Evolutionary conservation across 148 eudicot genomes (phyloP).

Genomic region (Diospyros kaki): DNA sequence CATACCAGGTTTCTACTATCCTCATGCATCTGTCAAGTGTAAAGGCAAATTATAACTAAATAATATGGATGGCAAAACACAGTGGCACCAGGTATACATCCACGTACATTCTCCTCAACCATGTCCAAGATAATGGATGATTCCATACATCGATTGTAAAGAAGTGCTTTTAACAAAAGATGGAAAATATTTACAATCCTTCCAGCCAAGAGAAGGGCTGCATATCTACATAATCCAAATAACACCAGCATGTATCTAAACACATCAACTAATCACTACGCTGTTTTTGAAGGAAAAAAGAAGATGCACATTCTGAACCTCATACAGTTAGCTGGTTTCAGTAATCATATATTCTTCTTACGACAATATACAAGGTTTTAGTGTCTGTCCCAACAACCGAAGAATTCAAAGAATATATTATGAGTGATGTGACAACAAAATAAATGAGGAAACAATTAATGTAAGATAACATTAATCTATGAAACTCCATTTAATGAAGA

Average conservation of each 20-base stretch:
- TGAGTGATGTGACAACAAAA: too few relatives aligned
- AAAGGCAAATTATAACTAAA: too few relatives aligned
- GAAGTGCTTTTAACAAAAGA: background rate
- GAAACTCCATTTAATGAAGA: too few relatives aligned
- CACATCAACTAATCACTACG: background rate
- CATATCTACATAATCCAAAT: background rate
- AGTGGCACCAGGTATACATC: too few relatives aligned
- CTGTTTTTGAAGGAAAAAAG: background rate
- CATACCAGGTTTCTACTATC: conserved; percentile 50
- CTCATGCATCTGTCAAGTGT: conserved; percentile 46
- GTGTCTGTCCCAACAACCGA: background rate
- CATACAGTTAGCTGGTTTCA: background rate
- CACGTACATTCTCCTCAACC: background rate
- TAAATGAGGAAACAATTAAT: too few relatives aligned
- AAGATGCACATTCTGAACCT: background rate
- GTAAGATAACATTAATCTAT: too few relatives aligned
- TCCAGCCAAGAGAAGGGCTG: background rate
- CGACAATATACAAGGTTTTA: background rate
- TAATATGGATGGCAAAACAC: too few relatives aligned
- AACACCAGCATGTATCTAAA: background rate
- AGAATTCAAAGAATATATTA: too few relatives aligned
- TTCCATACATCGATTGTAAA: background rate
- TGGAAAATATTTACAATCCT: background rate
- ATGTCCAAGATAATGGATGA: background rate
- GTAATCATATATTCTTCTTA: background rate